Evolutionary conservation across 176 grass and related monocot species (phyloP), one percentile per base, ranked within the genome.

Genomic region (Carex myosuroides): DNA sequence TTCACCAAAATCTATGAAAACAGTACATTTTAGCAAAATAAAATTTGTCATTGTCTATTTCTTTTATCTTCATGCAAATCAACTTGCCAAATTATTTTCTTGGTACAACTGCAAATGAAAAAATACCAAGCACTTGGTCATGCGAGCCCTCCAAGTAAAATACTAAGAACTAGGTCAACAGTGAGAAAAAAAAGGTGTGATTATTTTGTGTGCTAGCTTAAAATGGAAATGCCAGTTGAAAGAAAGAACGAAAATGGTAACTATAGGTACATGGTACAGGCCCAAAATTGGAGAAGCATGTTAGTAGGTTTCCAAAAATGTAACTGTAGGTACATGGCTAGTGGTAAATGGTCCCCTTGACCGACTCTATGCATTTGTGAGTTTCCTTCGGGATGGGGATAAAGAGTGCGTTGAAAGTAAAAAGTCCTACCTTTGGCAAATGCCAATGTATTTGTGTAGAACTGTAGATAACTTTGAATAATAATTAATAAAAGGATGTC

Each of bases 341-440:
- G 85, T 89, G 80, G 76, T 84, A 22, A 85, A 84, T 83, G 87
- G 61, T 78, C 84, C 81, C 87, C 91, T 87, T 87, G 85, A 87
- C 84, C 21, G 85, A 77, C 71, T 70, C 71, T 96, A 85, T 87
- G 72, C 67, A 70, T 50, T 11, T 78, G 91, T 79, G 89, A 89
- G 78, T 71, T 83, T 7, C 80, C 85, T 60, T 80, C 17, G 55
- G 41, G 86, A 75, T 16, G 62, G 79, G 14, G 3, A 60, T 86
- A 74, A 60, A 76, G 88, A 97, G 94, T 97, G 88, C 46, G 62
- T 54, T 66, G 14, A 81, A 97, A 97, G 94, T 90, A 92, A 97
- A 81, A 60, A 69, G 59, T 22, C 67, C 24, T 85, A 87, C 91
- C 90, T 97, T 97, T 97, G 89, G 94, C 89, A 86, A 87, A 92